These are phyloP conservation scores for Candida insectorum DNA, from an alignment of 805 yeast genomes.

Conservation along the genomic window DNA sequence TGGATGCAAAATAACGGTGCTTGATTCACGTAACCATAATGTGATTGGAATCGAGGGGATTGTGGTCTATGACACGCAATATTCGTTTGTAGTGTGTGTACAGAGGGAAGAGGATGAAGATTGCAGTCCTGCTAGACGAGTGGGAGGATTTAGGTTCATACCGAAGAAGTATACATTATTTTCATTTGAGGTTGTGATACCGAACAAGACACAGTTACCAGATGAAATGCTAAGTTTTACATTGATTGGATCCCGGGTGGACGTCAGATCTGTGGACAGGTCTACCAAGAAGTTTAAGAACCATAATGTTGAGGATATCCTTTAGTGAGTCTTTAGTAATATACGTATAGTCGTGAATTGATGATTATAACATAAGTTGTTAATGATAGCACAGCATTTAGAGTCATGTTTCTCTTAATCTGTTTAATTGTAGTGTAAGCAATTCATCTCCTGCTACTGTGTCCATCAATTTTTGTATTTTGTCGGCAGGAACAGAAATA, in stretches of 20 bases:
- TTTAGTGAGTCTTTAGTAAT: slow-evolving; percentile 18
- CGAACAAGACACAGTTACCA: slow-evolving; percentile 21
- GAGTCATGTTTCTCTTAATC: no score
- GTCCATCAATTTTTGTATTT: no score
- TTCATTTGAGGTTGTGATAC: slow-evolving; percentile 38
- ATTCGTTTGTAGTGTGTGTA: slow-evolving; percentile 61
- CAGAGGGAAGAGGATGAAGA: slow-evolving; percentile 28
- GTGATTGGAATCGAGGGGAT: slow-evolving; percentile 68
- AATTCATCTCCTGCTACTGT: no score
- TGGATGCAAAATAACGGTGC: slow-evolving; percentile 66
- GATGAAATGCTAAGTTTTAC: slow-evolving; percentile 49
- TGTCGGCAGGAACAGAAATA: no score
- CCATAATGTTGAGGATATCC: slow-evolving; percentile 61
- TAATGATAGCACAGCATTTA: no score
- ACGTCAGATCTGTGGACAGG: slow-evolving; percentile 73
- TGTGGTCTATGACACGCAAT: slow-evolving; percentile 80
- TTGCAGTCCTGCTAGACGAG: slow-evolving; percentile 22
- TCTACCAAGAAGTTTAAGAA: slow-evolving; percentile 82
- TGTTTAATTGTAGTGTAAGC: no score
- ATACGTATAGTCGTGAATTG: neutral
- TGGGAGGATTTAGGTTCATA: slow-evolving; percentile 66
- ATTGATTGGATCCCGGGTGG: slow-evolving; percentile 76
- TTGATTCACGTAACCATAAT: slow-evolving; percentile 52
- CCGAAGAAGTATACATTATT: slow-evolving; percentile 70
- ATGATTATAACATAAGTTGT: no score